phyloP scores from a whole-genome alignment of 192 early-diverging fungal species.

The Backusella tarrabulga region DNA sequence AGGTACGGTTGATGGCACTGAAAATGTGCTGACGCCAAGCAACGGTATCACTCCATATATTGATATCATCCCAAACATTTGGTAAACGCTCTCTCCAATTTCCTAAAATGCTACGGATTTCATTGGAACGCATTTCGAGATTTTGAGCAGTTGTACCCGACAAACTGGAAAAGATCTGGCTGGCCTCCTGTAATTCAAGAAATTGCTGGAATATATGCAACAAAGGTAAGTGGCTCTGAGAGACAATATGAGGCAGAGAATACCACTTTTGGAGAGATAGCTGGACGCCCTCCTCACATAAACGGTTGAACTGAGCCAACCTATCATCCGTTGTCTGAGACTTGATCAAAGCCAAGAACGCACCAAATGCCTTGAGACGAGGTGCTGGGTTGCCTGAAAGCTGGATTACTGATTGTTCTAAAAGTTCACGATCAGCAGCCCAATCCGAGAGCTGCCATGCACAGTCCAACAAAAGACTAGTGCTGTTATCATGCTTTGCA shows the following conservation, averaged over 20 bases:
- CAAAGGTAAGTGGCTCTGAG: slow-evolving; percentile 81
- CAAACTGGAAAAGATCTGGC: slow-evolving; percentile 84
- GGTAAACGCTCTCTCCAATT: slow-evolving; percentile 98
- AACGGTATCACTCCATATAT: slow-evolving; percentile 96
- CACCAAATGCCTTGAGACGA: slow-evolving; percentile 83
- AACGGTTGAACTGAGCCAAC: slow-evolving; percentile 67
- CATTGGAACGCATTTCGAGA: slow-evolving; percentile 82
- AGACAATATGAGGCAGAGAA: slow-evolving; percentile 81
- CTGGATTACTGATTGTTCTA: slow-evolving; percentile 66
- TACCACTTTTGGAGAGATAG: slow-evolving; percentile 86
- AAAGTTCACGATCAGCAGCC: slow-evolving; percentile 74
- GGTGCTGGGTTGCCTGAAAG: slow-evolving; percentile 62
- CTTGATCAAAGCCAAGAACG: slow-evolving; percentile 78
- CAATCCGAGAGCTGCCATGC: slow-evolving; percentile 97
- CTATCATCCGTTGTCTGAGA: slow-evolving; percentile 55
- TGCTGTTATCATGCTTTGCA: slow-evolving; percentile 84
- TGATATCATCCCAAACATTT: slow-evolving; percentile 96
- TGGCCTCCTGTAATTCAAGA: slow-evolving; percentile 93
- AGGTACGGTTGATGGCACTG: slow-evolving; percentile 93
- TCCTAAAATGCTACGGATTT: slow-evolving; percentile 85
- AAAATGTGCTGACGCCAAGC: slow-evolving; percentile 99
- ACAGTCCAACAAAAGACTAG: slow-evolving; percentile 86
- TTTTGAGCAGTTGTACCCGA: slow-evolving; percentile 75
- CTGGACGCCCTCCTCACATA: slow-evolving; percentile 86
- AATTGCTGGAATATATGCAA: slow-evolving; percentile 96